Base-by-base conservation (phyloP, 495 filamentous ascomycete genomes). In the Aspergillus nidulans region DNA sequence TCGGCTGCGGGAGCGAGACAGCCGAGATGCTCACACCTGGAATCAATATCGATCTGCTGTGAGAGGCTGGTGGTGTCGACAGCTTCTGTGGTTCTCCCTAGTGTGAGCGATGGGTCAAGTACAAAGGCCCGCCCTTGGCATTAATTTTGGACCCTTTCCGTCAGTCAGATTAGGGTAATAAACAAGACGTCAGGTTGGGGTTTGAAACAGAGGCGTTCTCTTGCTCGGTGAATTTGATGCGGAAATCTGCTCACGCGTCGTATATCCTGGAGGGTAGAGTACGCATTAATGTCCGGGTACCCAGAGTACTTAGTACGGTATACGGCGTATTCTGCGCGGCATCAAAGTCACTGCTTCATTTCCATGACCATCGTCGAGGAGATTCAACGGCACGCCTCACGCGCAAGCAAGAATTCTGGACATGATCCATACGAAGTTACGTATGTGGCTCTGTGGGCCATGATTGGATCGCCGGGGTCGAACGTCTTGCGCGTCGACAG, bases 401-500 rank as follows among this genome's bases (percentile, higher is more conserved):
- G 26, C 26, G 9, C 30, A 34, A 34, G 30, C 40, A 20, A 43
- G 19, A 20, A 23, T 3, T 10, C 10, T 28, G 1, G n/a, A 19
- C 34, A 7, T 30, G 45, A 6, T 32, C 20, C 1, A 48, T 39
- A 49, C 20, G 10, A 49, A 38, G 47, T 34, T 39, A 49, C 20
- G 47, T 49, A 49, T 39, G 47, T 49, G 32, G 32, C 19, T 49
- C 21, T n/a, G 30, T 13, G 10, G 12, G 30, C 21, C 25, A 49
- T 16, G 21, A 52, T 41, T 41, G 38, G 49, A 52, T 30, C 41
- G 44, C 23, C 25, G 6, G 26, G 25, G 20, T 42, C 24, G 25
- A 42, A 6, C 32, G 12, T 21, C 43, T 55, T 48, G 36, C 38
- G 49, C 34, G 49, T 52, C 38, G 19, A 52, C 25, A 42, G 49